These are phyloP conservation scores for Plectranthus barbatus DNA, from an alignment of 257 asterid species.

Conservation along the genomic window DNA sequence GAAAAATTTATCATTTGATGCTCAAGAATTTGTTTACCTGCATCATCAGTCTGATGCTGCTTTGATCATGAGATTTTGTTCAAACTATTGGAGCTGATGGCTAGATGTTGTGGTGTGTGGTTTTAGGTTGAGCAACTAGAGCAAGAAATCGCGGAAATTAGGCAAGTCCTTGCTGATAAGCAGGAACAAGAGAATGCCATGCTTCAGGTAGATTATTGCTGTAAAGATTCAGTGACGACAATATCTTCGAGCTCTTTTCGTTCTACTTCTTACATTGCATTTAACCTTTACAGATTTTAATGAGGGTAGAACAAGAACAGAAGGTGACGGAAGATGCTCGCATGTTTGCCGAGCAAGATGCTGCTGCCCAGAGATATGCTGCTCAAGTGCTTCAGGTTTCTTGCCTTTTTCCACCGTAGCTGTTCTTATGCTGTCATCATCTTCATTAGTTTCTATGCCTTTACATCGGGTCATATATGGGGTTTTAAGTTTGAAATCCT, in stretches of 20 bases:
- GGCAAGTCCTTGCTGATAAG: conserved; percentile 73
- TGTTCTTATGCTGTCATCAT: background rate
- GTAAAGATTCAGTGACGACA: background rate
- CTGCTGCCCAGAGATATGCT: conserved; percentile 88
- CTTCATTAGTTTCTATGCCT: background rate
- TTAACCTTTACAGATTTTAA: conserved; percentile 48
- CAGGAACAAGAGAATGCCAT: conserved; percentile 97
- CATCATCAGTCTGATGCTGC: too few species aligned
- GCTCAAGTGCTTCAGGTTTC: conserved; percentile 86
- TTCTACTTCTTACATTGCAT: background rate
- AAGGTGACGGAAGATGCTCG: conserved; percentile 98
- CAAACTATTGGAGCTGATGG: background rate
- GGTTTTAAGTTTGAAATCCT: too few species aligned
- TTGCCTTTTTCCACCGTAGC: background rate
- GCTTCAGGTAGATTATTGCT: conserved; percentile 64
- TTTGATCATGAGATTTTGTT: background rate
- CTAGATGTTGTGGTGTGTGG: conserved; percentile 16
- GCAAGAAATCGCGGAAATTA: conserved; percentile 55
- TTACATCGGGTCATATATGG: too few species aligned
- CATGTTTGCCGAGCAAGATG: conserved; percentile 94
- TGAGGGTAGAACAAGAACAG: conserved; percentile 98
- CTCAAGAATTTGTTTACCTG: too few species aligned
- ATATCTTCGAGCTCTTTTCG: background rate
- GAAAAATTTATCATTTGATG: too few species aligned
- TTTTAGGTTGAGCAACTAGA: conserved; percentile 90